phyloP scores from a whole-genome alignment of 2,329 filamentous ascomycete genomes.

The Nothophaeocryptopus gaeumannii region DNA sequence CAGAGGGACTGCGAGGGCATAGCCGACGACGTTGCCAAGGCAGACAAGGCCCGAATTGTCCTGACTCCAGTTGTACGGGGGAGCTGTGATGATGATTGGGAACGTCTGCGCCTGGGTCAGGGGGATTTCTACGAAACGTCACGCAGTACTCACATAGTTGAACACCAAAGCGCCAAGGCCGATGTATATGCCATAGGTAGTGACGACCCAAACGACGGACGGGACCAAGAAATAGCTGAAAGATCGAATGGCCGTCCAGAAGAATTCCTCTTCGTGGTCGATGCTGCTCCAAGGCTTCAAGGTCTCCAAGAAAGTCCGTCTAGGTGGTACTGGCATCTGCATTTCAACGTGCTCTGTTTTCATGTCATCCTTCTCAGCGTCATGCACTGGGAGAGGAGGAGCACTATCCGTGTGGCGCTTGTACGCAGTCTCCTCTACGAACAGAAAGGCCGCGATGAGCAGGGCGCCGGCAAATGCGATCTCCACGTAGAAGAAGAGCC shows the following conservation, averaged over 20 bases:
- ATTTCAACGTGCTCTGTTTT: conserved; percentile 27
- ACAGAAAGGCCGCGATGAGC: conserved; percentile 52
- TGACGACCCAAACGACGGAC: conserved; percentile 39
- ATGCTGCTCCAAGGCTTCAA: conserved; percentile 36
- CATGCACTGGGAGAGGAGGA: neutral
- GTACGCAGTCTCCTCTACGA: conserved; percentile 61
- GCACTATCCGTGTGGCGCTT: conserved; percentile 24
- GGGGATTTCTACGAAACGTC: too few species aligned
- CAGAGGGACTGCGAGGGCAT: conserved; percentile 36
- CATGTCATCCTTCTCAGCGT: conserved; percentile 17
- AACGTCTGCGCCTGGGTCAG: conserved; percentile 3
- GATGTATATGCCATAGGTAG: conserved; percentile 40
- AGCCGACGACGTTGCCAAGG: conserved; percentile 38
- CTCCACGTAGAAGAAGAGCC: conserved; percentile 61
- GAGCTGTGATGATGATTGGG: conserved; percentile 20
- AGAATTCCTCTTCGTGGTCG: conserved; percentile 36
- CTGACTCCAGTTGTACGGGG: conserved; percentile 35
- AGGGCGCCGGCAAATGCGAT: conserved; percentile 51
- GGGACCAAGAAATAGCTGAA: conserved; percentile 40
- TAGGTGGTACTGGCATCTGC: conserved; percentile 25
- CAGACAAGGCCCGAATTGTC: conserved; percentile 32
- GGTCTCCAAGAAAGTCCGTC: conserved; percentile 31
- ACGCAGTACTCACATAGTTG: conserved; percentile 28
- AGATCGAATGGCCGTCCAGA: conserved; percentile 35
- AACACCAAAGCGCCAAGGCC: conserved; percentile 39